Evolutionary conservation across 495 filamentous ascomycete species (phyloP).

Genomic region (Pyrenula aspistea): DNA sequence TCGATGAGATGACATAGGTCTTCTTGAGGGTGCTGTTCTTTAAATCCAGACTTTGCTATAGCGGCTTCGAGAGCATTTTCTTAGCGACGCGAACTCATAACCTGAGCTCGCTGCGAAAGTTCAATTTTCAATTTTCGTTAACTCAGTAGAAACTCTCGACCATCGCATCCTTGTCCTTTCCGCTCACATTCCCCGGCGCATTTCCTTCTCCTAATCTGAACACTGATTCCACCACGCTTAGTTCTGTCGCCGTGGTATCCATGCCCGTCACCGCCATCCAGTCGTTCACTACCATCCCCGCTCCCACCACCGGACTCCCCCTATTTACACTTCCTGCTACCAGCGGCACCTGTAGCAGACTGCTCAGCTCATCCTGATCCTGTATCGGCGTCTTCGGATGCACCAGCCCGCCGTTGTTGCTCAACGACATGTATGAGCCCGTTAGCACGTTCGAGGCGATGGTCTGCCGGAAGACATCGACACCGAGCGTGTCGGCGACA

Average conservation of each 20-base stretch:
- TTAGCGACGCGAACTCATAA: too few species aligned
- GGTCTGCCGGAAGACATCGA: constrained; percentile 97
- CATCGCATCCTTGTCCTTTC: constrained; percentile 86
- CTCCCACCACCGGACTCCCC: constrained; percentile 85
- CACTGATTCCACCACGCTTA: constrained; percentile 91
- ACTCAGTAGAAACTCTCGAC: constrained; percentile 95
- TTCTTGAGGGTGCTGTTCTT: too few species aligned
- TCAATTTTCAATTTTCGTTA: neutral
- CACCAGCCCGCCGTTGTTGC: constrained; percentile 92
- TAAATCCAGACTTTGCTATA: too few species aligned
- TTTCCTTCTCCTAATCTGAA: constrained; percentile 77
- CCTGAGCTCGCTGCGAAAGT: neutral
- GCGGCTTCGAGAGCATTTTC: too few species aligned
- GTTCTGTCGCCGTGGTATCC: constrained; percentile 92
- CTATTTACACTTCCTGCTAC: constrained; percentile 91
- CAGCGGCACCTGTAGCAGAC: constrained; percentile 85
- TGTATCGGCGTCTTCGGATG: constrained; percentile 94
- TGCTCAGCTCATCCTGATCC: constrained; percentile 94
- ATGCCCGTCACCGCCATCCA: constrained; percentile 96
- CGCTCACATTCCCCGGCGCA: constrained; percentile 43
- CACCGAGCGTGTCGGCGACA: constrained; percentile 90
- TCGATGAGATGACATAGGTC: too few species aligned
- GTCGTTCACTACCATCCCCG: constrained; percentile 98
- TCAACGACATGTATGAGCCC: constrained; percentile 89
- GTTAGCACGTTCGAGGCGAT: constrained; percentile 94